Evolutionary conservation across 345 rosid species (phyloP).

Genomic region (Populus alba): DNA sequence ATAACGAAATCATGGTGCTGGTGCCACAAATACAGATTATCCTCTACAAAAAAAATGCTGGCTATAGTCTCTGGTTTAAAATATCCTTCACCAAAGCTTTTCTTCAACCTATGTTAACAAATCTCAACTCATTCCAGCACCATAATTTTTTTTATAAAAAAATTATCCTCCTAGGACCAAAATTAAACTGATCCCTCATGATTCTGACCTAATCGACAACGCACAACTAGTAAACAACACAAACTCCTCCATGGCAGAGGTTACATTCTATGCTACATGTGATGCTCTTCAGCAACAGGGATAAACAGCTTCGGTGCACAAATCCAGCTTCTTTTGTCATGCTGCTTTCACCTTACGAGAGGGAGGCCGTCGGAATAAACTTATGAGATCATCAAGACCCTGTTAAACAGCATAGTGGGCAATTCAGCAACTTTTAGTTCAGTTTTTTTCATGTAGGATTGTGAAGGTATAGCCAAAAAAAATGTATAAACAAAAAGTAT

Average conservation of each 20-base stretch:
- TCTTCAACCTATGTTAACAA: conserved; percentile 6
- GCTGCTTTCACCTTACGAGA: conserved; percentile 69
- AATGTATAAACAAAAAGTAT: neutral
- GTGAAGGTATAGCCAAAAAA: neutral
- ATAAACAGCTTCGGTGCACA: neutral
- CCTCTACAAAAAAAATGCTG: neutral
- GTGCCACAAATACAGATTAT: neutral
- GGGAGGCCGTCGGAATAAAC: conserved; percentile 86
- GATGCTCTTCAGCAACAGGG: neutral
- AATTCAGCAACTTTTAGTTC: neutral
- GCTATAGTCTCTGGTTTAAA: neutral
- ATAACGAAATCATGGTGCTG: neutral
- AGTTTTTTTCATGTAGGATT: neutral
- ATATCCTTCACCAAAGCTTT: conserved; percentile 19
- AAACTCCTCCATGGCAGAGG: conserved; percentile 8
- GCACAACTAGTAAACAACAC: neutral
- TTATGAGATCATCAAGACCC: conserved; percentile 96
- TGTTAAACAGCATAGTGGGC: conserved; percentile 26
- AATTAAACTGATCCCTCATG: conserved; percentile 11
- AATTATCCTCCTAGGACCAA: conserved; percentile 20
- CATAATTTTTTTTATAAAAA: neutral
- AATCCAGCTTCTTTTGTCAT: neutral
- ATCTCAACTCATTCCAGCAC: conserved; percentile 20
- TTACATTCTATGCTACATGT: conserved; percentile 17
- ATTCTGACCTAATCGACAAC: conserved; percentile 9